These are phyloP conservation scores for Cladosporium colombiae DNA, from an alignment of 2,329 filamentous ascomycete species.

Conservation along the genomic window DNA sequence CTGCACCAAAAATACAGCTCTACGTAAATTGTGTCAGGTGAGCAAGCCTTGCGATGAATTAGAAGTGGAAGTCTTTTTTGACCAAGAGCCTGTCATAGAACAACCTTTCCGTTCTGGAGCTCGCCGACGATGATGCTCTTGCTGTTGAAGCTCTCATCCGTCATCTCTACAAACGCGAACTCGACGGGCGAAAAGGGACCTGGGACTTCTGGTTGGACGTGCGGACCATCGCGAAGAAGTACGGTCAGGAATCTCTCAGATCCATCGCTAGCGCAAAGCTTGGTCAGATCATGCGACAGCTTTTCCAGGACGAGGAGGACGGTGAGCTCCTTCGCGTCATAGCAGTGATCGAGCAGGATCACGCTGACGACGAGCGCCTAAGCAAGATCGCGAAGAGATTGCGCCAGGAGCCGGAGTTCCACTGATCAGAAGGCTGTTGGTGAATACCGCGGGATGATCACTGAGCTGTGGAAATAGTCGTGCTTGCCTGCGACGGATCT, in stretches of 20 bases:
- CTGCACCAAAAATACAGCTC: neutral
- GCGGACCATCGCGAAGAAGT: neutral
- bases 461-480: neutral
- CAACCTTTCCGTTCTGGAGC: neutral
- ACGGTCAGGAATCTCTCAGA: neutral
- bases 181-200: neutral
- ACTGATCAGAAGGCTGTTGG: neutral
- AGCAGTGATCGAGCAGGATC: neutral
- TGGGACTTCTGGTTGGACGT: neutral
- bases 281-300: neutral
- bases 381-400: neutral
- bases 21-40: neutral
- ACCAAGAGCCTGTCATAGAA: neutral
- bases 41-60: neutral
- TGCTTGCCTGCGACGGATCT: neutral
- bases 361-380: neutral
- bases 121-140: neutral
- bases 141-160: neutral
- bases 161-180: neutral
- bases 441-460: neutral
- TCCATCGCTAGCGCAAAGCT: neutral
- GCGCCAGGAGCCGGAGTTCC: neutral
- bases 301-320: neutral
- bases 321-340: neutral
- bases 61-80: neutral